Evolutionary conservation across 768 basidiomycete species (phyloP).

Genomic region (Russula compacta): DNA sequence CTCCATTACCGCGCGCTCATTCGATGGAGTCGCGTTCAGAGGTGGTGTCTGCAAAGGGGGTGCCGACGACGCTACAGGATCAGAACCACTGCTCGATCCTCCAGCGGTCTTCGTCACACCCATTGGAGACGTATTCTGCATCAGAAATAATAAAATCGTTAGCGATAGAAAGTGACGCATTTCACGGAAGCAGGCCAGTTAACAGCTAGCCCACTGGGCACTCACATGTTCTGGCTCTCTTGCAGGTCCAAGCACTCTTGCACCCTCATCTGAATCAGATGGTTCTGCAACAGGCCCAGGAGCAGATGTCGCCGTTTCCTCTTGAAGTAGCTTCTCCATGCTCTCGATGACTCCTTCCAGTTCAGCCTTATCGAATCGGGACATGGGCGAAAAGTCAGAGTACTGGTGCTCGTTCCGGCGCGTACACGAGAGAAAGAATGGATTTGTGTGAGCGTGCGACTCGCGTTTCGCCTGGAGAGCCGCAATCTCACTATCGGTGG

Average conservation of each 20-base stretch:
- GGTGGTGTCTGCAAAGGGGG: not conserved
- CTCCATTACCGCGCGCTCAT: not conserved
- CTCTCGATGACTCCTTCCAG: constrained; percentile 53
- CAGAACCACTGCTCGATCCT: not conserved
- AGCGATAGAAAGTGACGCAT: not conserved
- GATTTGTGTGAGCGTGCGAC: constrained; percentile 54
- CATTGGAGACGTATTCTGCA: not conserved
- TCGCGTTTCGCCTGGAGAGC: constrained; percentile 46
- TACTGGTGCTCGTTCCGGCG: constrained; percentile 61
- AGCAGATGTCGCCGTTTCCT: constrained; percentile 14
- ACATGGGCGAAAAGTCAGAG: constrained; percentile 69
- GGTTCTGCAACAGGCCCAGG: not conserved
- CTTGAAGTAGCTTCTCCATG: constrained; percentile 50
- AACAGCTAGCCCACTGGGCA: not conserved
- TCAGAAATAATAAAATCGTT: not conserved
- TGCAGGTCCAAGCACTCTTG: not conserved
- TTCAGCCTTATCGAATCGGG: constrained; percentile 60
- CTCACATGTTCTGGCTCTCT: not conserved
- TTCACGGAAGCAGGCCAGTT: not conserved
- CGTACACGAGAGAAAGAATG: constrained; percentile 67
- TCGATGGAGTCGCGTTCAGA: not conserved
- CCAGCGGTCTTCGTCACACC: not conserved
- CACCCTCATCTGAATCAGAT: not conserved
- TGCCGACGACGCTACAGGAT: not conserved
- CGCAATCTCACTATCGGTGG: constrained; percentile 39